Base-by-base conservation (phyloP, 345 rosid genomes). In the Firmiana major region DNA sequence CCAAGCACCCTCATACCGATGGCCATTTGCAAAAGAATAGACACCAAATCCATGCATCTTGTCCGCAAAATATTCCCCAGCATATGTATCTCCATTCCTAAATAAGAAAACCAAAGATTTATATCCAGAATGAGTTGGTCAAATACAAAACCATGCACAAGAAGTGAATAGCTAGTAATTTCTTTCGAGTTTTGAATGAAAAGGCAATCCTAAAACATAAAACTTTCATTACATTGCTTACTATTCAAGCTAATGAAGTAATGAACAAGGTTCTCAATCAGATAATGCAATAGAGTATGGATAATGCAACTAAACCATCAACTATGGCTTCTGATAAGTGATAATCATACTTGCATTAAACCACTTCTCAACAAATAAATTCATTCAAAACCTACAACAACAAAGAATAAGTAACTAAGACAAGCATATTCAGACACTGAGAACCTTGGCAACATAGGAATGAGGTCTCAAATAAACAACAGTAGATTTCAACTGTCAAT, bases 41-140 rank as follows among this genome's bases (percentile, higher is more conserved):
- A 93, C 91, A 62, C 99, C 99, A 63, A 92, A 95, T 19, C 99
- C 99, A 79, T 95, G 98, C 96, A 93, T 93, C 89, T 90, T 95
- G 88, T 95, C 98, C 0, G 96, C 96, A 84, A 95, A 95, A 84
- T 95, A 95, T 82, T 95, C 98, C 67, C 99, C 98, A 53, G 99
- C 90, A 86, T 89, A 95, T 13, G 89, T 85, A 78, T 94, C 97
- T 59, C 98, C 98, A 78, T 94, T 94, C 86, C 98, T 94, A 73
- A 49, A 55, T 16, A 70, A 65, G 6, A 42, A 73, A 79, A 6
- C 22, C 16, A 46, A 17, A 57, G 10, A 36, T 59, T 22, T 17
- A 36, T 6, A 63, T 48, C 78, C 45, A 63, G 24, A 45, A 59
- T 2, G 16, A 49, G 59, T 71, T 9, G 15, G 45, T 51, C 38